Evolutionary conservation across 2,329 filamentous ascomycete species (phyloP).

Genomic region (Meredithiella fracta): DNA sequence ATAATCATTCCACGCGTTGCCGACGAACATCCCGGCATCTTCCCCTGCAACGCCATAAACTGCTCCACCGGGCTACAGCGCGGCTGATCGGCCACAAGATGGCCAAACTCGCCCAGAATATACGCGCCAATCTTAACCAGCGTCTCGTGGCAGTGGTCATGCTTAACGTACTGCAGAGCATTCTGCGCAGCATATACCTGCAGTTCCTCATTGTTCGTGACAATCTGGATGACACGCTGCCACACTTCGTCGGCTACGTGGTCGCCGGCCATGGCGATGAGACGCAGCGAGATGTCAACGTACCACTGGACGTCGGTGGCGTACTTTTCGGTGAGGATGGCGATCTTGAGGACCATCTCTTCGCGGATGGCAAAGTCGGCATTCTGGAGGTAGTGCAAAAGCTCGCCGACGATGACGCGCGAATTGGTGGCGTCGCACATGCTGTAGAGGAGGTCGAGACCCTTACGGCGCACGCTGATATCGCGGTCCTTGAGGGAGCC

Average conservation of each 20-base stretch:
- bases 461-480: constrained; percentile 92
- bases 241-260: constrained; percentile 98
- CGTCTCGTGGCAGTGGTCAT: constrained; percentile 88
- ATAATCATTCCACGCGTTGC: constrained; percentile 85
- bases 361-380: constrained; percentile 96
- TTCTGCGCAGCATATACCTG: constrained; percentile 94
- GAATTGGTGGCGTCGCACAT: constrained; percentile 98
- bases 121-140: constrained; percentile 96
- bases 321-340: constrained; percentile 95
- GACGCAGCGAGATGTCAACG: constrained; percentile 85
- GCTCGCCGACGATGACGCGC: constrained; percentile 78
- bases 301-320: constrained; percentile 99
- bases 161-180: constrained; percentile 79
- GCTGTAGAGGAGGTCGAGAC: constrained; percentile 91
- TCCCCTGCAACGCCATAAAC: constrained; percentile 78
- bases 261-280: constrained; percentile 92
- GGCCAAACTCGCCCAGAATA: constrained; percentile 89
- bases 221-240: constrained; percentile 97
- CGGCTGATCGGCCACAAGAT: constrained; percentile 81
- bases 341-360: constrained; percentile 98
- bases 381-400: constrained; percentile 85
- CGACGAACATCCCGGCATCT: constrained; percentile 76
- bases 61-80: constrained; percentile 95
- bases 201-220: constrained; percentile 96
- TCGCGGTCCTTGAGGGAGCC: constrained; percentile 87